Conservation (phyloP, 108 stramenopile genomes). For the Pseudonitzschia pungens region DNA sequence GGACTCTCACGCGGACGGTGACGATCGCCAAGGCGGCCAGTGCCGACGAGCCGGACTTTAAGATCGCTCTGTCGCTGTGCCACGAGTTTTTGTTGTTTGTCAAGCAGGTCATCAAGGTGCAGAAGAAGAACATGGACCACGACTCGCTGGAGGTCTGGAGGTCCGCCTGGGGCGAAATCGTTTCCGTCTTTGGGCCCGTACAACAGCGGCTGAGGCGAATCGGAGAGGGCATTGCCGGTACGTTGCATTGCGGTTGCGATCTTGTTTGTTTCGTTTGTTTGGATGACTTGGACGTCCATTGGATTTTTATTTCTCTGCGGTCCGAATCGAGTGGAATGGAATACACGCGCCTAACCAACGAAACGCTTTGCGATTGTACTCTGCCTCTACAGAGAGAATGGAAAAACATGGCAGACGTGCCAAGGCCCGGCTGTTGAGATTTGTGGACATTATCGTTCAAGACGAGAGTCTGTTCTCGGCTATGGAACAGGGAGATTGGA, state of each 20-base stretch:
- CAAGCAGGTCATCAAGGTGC: conserved; percentile 64
- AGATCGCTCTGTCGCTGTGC: conserved; percentile 62
- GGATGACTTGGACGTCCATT: too few relatives aligned
- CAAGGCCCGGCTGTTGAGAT: conserved; percentile 59
- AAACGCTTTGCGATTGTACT: not conserved
- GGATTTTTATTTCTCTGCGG: too few relatives aligned
- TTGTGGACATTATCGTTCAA: conserved; percentile 69
- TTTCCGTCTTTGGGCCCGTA: conserved; percentile 71
- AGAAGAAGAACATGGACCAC: conserved; percentile 64
- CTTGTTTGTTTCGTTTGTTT: not conserved
- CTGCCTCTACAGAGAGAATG: conserved; percentile 38
- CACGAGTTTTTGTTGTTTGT: conserved; percentile 74
- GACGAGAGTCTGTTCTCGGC: conserved; percentile 69
- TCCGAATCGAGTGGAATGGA: too few relatives aligned
- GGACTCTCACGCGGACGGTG: conserved; percentile 60
- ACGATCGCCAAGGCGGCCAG: conserved; percentile 62
- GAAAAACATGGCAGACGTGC: conserved; percentile 74
- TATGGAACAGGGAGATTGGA: conserved; percentile 79
- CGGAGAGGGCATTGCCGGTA: conserved; percentile 58
- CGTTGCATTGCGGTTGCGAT: not conserved
- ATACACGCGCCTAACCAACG: not conserved
- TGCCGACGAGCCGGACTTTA: conserved; percentile 66
- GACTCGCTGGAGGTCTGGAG: conserved; percentile 65
- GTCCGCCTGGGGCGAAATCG: conserved; percentile 61
- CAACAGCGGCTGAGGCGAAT: conserved; percentile 66